A percentile compares a stretch with the other conserved stretches of the same genome.
Conservation (phyloP, 2,329 filamentous ascomycete species). For the Alternaria gaisen region DNA sequence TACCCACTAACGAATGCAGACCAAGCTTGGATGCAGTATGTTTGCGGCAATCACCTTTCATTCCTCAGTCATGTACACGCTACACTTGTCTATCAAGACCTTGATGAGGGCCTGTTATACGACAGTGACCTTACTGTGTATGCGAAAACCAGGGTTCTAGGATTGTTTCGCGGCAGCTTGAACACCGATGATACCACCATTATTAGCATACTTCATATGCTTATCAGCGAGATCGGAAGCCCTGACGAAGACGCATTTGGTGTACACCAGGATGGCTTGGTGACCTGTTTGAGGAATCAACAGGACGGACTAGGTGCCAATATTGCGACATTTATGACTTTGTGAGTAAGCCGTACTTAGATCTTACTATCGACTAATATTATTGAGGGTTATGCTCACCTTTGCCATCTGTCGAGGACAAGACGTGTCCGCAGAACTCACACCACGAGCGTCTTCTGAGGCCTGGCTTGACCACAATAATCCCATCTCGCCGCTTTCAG, state of each 20-base stretch:
- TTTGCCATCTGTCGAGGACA: slow-evolving; percentile 36
- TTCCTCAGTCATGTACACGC: slow-evolving; percentile 47
- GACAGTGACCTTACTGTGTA: slow-evolving; percentile 44
- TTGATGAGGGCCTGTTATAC: slow-evolving; percentile 36
- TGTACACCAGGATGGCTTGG: slow-evolving; percentile 41
- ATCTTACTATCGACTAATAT: slow-evolving; percentile 1
- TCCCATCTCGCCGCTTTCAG: slow-evolving; percentile 37
- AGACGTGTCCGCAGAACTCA: slow-evolving; percentile 26
- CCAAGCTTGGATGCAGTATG: slow-evolving; percentile 36
- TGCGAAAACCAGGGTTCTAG: slow-evolving; percentile 43
- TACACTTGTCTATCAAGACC: slow-evolving; percentile 46
- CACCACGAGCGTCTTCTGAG: slow-evolving; percentile 18
- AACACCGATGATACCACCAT: slow-evolving; percentile 42
- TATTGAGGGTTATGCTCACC: slow-evolving; percentile 32
- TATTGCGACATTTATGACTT: slow-evolving; percentile 36
- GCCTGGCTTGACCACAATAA: slow-evolving; percentile 3
- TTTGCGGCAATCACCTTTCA: slow-evolving; percentile 42
- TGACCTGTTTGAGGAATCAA: slow-evolving; percentile 34
- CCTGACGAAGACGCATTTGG: slow-evolving; percentile 41
- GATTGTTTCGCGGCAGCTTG: slow-evolving; percentile 38
- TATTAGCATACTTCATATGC: slow-evolving; percentile 43
- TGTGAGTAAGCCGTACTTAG: slow-evolving; percentile 32
- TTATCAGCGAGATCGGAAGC: slow-evolving; percentile 43
- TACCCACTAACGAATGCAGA: slow-evolving; percentile 24
- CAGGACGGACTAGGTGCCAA: slow-evolving; percentile 30